These are phyloP conservation scores for Goffeauzyma gilvescens DNA, from an alignment of 768 basidiomycete species.

Conservation along the genomic window DNA sequence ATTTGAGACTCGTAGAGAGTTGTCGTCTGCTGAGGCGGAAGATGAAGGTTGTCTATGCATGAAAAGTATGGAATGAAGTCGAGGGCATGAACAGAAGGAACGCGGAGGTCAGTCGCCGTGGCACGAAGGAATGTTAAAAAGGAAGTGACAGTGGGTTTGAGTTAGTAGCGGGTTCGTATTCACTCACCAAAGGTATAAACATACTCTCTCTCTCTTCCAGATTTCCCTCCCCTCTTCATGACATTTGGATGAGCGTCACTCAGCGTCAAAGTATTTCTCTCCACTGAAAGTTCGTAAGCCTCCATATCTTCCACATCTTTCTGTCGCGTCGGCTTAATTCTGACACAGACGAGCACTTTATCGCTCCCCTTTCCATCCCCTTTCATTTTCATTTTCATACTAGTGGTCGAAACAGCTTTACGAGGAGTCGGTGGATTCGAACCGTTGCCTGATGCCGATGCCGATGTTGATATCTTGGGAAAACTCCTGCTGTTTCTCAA, in stretches of 20 bases:
- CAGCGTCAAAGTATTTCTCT: conserved; percentile 16
- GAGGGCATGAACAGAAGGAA: background rate
- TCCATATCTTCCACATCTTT: conserved; percentile 12
- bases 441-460: too few species aligned
- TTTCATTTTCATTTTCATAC: too few species aligned
- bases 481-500: background rate
- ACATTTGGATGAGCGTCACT: conserved; percentile 28
- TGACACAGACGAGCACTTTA: conserved; percentile 28
- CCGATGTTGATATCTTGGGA: background rate
- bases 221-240: conserved; percentile 26
- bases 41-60: conserved; percentile 19
- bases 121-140: background rate
- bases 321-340: conserved; percentile 22
- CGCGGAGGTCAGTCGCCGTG: too few species aligned
- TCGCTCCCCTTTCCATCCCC: conserved; percentile 8
- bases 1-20: conserved; percentile 23
- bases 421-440: too few species aligned
- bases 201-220: conserved; percentile 27
- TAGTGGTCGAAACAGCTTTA: too few species aligned
- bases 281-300: conserved; percentile 20
- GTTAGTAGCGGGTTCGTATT: background rate
- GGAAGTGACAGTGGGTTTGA: background rate
- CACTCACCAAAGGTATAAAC: conserved; percentile 27
- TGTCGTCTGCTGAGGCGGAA: conserved; percentile 20
- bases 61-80: background rate